Base-by-base conservation (phyloP, 352 stramenopile species). In the Saprolegnia diclina region DNA sequence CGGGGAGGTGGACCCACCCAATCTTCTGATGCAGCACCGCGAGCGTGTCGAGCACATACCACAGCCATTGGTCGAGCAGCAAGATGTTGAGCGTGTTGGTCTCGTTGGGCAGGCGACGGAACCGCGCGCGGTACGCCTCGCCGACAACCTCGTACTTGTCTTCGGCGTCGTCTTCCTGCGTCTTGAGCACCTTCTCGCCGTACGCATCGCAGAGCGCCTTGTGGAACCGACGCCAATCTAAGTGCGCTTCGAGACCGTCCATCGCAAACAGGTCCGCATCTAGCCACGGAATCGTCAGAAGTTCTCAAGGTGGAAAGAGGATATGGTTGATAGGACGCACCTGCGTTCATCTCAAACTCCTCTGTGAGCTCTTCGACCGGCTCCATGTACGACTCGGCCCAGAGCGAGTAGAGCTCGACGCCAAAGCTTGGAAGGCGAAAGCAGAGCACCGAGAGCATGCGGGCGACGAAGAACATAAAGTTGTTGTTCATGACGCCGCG, bases 401-500 rank as follows among this genome's bases (percentile, higher is more conserved):
- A 95, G 42, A 95, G 69, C 62, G 93, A 86, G 52, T 94, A 95
- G 46, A 95, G 59, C 56, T 95, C 87, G 0, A 95, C 85, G 45
- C 87, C 87, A 68, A 94, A 95, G 68, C 85, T 93, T 54, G 85
- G 87, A 11, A 95, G 69, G 5, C 87, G 83, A 59, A 95, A 95
- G 57, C 85, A 94, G 24, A 95, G 69, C 26, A 94, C 86, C 19
- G 87, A 95, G 16, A 95, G 72, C 81, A 95, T 94, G 57, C 87
- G 74, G 13, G 85, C 87, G 29, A 93, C 87, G 35, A 95, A 95
- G 72, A 95, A 95, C 86, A 95, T 94, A 19, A 95, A 72, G 66
- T 95, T 95, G 77, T 94, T 94, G 79, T 94, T 94, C 87, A 95
- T 95, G 26, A 95, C 87, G 45, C 87, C 87, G 52, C 86, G 85